Percentiles rank a stretch among this genome's conserved stretches.
Conservation (phyloP, 345 rosid genomes). For the Eucalyptus shirleyi region DNA sequence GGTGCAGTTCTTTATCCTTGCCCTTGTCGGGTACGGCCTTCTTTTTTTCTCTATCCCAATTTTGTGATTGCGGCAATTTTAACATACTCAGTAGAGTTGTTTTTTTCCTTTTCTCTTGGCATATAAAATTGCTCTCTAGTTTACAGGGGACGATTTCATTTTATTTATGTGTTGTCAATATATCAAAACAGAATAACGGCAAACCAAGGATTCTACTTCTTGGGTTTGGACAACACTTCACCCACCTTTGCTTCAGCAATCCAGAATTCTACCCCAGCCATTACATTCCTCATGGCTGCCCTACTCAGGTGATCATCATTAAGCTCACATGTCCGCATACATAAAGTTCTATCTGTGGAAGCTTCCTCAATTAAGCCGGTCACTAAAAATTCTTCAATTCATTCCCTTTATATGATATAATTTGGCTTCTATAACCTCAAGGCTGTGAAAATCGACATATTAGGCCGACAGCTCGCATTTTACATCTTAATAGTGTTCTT, state of each 20-base stretch:
- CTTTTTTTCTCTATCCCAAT: background rate
- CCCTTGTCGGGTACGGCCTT: conserved; percentile 63
- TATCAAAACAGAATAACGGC: conserved; percentile 69
- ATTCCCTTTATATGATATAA: background rate
- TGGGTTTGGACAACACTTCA: conserved; percentile 85
- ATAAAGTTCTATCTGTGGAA: background rate
- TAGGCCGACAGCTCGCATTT: background rate
- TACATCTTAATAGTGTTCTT: background rate
- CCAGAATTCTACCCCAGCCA: conserved; percentile 97
- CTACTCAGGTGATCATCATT: conserved; percentile 34
- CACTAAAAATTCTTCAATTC: background rate
- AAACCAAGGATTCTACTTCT: conserved; percentile 90
- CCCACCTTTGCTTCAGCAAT: conserved; percentile 98
- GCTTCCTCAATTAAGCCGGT: background rate
- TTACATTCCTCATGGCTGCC: conserved; percentile 95
- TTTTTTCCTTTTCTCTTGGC: background rate
- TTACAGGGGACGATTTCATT: background rate
- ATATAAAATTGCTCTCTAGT: background rate
- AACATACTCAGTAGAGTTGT: background rate
- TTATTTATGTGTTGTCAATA: background rate
- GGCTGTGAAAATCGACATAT: background rate
- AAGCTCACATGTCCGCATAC: background rate
- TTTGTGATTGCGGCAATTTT: background rate
- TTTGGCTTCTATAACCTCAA: background rate
- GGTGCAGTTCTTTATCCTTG: conserved; percentile 80